These are phyloP conservation scores for Spathaspora girioi DNA, from an alignment of 805 yeast genomes.

Conservation along the genomic window DNA sequence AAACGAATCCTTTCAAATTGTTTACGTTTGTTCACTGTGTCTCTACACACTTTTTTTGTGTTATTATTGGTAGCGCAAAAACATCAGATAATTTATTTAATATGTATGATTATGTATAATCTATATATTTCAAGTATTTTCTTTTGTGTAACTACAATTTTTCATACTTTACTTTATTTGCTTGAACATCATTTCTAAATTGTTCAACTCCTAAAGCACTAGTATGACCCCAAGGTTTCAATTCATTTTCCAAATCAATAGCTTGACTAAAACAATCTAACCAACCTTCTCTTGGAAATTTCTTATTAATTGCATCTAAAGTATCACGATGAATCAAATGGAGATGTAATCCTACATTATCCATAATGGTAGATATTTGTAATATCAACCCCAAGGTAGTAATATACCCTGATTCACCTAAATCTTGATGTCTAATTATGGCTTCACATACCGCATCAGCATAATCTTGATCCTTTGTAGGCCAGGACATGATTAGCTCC, in stretches of 20 bases:
- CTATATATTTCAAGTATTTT: too few species aligned
- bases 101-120: too few species aligned
- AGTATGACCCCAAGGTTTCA: conserved; percentile 37
- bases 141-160: neutral
- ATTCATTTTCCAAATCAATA: conserved; percentile 25
- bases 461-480: conserved; percentile 19
- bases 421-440: conserved; percentile 31
- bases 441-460: conserved; percentile 36
- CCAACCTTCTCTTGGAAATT: conserved; percentile 27
- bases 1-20: neutral
- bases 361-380: conserved; percentile 30
- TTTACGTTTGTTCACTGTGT: too few species aligned
- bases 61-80: neutral
- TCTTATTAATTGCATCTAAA: conserved; percentile 20
- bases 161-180: conserved; percentile 17
- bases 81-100: too few species aligned
- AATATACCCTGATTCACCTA: conserved; percentile 28
- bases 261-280: conserved; percentile 26
- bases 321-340: conserved; percentile 25
- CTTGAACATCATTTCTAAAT: conserved; percentile 24
- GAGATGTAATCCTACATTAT: conserved; percentile 27
- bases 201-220: conserved; percentile 25
- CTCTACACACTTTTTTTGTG: neutral
- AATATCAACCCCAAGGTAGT: conserved; percentile 29
- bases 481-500: conserved; percentile 19